These are phyloP conservation scores for Camellia japonica DNA, from an alignment of 148 eudicot genomes.

Conservation along the genomic window DNA sequence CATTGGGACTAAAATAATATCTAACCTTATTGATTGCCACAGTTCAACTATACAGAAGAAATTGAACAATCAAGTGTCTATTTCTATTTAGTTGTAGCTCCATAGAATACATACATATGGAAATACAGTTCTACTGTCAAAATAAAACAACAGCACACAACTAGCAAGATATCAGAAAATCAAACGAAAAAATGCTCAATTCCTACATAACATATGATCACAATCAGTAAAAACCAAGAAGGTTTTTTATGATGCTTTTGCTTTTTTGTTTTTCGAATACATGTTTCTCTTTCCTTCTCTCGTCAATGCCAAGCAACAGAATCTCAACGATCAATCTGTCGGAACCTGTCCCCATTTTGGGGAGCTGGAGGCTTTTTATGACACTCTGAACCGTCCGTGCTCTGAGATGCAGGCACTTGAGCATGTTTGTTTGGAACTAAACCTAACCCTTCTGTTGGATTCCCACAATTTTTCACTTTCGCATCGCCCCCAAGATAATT, in stretches of 20 bases:
- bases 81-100: neutral
- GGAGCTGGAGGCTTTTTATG: slow-evolving; percentile 29
- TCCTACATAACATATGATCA: neutral
- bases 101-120: neutral
- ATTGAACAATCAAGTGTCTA: neutral
- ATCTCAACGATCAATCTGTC: slow-evolving; percentile 25
- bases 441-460: slow-evolving; percentile 30
- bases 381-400: slow-evolving; percentile 43
- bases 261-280: neutral
- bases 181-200: neutral
- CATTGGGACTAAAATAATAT: too few species aligned
- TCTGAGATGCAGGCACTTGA: slow-evolving; percentile 30
- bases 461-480: slow-evolving; percentile 35
- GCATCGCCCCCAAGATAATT: slow-evolving; percentile 69
- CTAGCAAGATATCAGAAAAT: slow-evolving; percentile 4
- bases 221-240: neutral
- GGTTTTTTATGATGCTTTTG: neutral
- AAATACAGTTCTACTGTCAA: neutral
- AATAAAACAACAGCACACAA: neutral
- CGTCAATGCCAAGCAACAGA: neutral
- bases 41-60: too few species aligned
- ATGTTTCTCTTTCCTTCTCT: neutral
- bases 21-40: too few species aligned
- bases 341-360: slow-evolving; percentile 24
- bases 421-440: slow-evolving; percentile 24